Evolutionary conservation across 305 asterid species (phyloP), one percentile per base, ranked within the genome.

Genomic region (Fraxinus velutina): DNA sequence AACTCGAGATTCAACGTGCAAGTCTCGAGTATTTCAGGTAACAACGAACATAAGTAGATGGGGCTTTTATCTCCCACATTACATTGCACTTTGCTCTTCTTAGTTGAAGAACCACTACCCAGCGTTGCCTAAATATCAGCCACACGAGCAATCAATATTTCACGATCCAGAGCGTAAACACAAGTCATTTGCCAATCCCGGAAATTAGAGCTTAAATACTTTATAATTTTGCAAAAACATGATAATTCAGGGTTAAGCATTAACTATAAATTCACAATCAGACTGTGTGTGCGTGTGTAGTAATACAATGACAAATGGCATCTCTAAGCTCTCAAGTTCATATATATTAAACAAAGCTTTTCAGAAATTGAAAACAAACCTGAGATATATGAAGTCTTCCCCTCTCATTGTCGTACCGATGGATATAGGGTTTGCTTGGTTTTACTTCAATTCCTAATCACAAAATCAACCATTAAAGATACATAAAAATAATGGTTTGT

Each of bases 351-450:
- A 30, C 30, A 15, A 62, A 73, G 60, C 9, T 29, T 77, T 55
- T 39, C 71, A 12, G 13, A 75, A 79, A 79, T 4, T 30, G 7
- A 4, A 77, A 34, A 81, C 84, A 34, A 83, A 95, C 98, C 98
- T 92, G 97, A 76, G 99, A 93, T 37, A 95, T 9, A 79, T 87
- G 99, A 79, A 93, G 99, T 82, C 96, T 89, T 79, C 97, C 97
- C 0, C 82, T 78, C 77, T 89, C 91, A 6, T 72, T 79, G 1
- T 86, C 89, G 17, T 83, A 81, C 22, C 32, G 83, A 83, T 90
- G 93, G 83, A 83, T 37, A 84, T 85, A 91, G 0, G 97, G 92
- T 83, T 87, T 86, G 70, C 92, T 92, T 22, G 97, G 95, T 83
- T 90, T 87, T 64, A 93, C 88, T 90, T 95, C 98, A 82, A 91